Evolutionary conservation across 23 red algal genomes (phyloP), one percentile per base, ranked within the genome.

Genomic region (Gracilaria vermiculophylla): DNA sequence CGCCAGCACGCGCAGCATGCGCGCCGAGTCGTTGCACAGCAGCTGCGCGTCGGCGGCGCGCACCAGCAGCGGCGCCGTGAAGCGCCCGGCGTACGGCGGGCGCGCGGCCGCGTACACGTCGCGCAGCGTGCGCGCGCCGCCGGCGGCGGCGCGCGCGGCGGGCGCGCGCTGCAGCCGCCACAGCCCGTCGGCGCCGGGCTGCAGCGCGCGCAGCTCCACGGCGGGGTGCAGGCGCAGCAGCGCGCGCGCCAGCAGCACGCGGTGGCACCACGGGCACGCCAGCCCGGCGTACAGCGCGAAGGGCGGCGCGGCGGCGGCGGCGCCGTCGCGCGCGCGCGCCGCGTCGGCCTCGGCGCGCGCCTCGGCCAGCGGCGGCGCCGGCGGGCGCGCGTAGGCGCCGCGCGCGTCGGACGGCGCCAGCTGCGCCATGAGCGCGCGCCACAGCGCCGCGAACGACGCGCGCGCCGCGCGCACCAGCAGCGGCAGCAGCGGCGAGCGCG

Each of bases 241-340:
- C 4, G 76, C 82, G 27, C 43, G 77, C 41, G 93, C 97, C 32
- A 99, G 78, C 24, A 94, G 14, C 19, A 93, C 89, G 33, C 97
- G 81, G 74, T 99, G 97, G 71, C 97, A 99, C 91, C 95, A 97
- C 25, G 78, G 95, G 77, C 93, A 95, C 41, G 83, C 90, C 28
- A 65, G 52, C 49, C 97, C 97, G 1, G 86, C 88, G 81, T 95
- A 99, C 13, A 99, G 56, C 1, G 76, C 76, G 45, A 86, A 94
- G n/a, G 75, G 87, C 9, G 75, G 75, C 57, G 95, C 16, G 89
- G 75, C n/a, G 95, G 95, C 21, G 95, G 90, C 19, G 94, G 91
- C 54, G 94, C 50, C 13, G 78, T 10, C 95, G 94, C 94, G 37
- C 90, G 74, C 21, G 86, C 34, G 23, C 56, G 78, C 90, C 85